Base-by-base conservation (phyloP, 208 protist species). In the Trypanosoma caninum region DNA sequence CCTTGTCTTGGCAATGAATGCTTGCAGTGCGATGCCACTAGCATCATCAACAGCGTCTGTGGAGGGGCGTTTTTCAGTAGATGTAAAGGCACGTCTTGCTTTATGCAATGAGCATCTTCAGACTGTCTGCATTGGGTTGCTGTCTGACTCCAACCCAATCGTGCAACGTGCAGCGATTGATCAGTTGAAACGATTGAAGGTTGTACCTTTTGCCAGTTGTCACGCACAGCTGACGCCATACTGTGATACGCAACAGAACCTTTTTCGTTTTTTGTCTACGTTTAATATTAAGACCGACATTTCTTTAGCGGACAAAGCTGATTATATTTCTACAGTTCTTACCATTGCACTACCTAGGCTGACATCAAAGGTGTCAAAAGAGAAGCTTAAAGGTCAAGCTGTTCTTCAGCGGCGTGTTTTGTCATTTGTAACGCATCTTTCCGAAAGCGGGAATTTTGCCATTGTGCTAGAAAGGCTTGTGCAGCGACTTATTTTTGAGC, bases 271-370 rank as follows among this genome's bases (percentile, higher is more conserved):
- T 59, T 65, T 95, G 20, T 69, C 70, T 37, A 80, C 83, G 8
- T 95, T 95, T 48, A 72, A 91, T 46, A 47, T 95, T 9, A 77
- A 87, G 53, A 85, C 44, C 38, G 89, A 93, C 55, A 65, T 91
- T 16, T 42, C 65, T n/a, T 51, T 45, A 46, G 67, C 82, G 51
- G 74, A 88, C 51, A 73, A 60, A 11, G 74, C 72, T 5, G 73
- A 80, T 41, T 95, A 91, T 71, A 61, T 93, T 45, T 78, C 86
- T 3, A 74, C 82, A 7, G 89, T 78, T 2, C 53, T 95, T 33
- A 60, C 72, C 42, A 61, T 95, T 38, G 73, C 76, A 20, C 77
- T 95, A 31, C 89, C 89, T 16, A 91, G 88, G 78, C 75, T 95
- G 20, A 80, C 82, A 30, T 67, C 55, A 3, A 80, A 79, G 22